These are phyloP conservation scores for Yamagishiella unicocca DNA, from an alignment of 139 green algal species.

Conservation along the genomic window DNA sequence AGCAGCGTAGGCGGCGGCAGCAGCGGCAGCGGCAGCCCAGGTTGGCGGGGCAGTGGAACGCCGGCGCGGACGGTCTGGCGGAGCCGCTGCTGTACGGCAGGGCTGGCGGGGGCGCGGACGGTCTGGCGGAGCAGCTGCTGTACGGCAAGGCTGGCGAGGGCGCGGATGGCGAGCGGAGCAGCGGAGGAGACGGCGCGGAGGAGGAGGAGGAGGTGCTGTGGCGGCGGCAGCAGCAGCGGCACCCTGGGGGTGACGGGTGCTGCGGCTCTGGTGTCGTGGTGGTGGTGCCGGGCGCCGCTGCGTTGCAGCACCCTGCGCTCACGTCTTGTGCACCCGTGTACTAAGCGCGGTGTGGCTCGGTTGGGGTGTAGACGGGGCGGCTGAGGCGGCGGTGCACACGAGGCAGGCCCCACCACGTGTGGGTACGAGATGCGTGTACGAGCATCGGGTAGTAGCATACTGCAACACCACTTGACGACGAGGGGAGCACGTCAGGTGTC, in stretches of 20 bases:
- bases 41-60: background rate
- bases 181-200: background rate
- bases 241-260: background rate
- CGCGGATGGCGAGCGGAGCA: background rate
- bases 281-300: too few species aligned
- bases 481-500: too few species aligned
- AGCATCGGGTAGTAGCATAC: too few species aligned
- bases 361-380: too few species aligned
- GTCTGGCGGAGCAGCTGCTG: background rate
- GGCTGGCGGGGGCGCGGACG: background rate
- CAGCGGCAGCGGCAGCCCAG: background rate
- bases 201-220: background rate
- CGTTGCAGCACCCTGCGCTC: too few species aligned
- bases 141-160: background rate
- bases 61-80: background rate
- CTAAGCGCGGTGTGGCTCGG: too few species aligned
- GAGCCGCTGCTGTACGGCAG: slow-evolving; percentile 13
- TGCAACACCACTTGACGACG: too few species aligned
- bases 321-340: too few species aligned
- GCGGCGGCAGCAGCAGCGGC: slow-evolving; percentile 1
- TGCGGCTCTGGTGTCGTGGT: background rate
- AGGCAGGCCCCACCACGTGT: too few species aligned
- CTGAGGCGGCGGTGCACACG: too few species aligned
- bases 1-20: background rate
- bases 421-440: too few species aligned